Base-by-base conservation (phyloP, 441 rosid genomes). In the Erodium texanum region DNA sequence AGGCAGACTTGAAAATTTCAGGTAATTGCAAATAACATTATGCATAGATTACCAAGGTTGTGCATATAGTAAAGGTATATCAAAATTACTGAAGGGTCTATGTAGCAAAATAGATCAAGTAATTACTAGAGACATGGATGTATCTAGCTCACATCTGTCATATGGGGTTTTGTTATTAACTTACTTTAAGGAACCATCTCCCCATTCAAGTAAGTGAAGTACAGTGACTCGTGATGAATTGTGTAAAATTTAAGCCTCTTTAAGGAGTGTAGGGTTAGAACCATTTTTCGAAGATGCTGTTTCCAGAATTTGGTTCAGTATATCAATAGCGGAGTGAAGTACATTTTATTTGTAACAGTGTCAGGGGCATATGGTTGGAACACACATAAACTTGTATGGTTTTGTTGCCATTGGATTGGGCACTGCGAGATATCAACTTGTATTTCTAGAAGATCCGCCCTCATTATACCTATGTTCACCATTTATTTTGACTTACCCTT, bases 1-100 rank as follows among this genome's bases (percentile, higher is more conserved):
- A 74, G 68, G 76, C 81, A 64, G 66, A 70, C 52, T 75, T 84
- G 50, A 79, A 76, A 70, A 68, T 23, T 75, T 83, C 87, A 73
- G 97, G 98, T 93, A 72, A 48, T 45, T 34, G 27, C 20, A 10
- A 11, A 22, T 20, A 20, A 6, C 27, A 22, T 23, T 10, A 20
- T 58, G 62, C 62, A 20, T 58, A 58, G 24, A 9, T 22, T 58
- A 58, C 24, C 15, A 23, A 56, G 24, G 62, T 14, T 15, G 5
- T 56, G 62, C 24, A 19, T 56, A 14, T 9, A 8, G 62, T 19
- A 20, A 20, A 24, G 24, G 24, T 56, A 56, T 19, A 8, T 9
- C 20, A 8, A 56, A 2, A 56, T 56, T 19, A 56, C 62, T 19
- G 4, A 56, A 20, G 62, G 24, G 14, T 0, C 20, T n/a, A 20